These are phyloP conservation scores for Jaltomata sinuosa DNA, from an alignment of 257 asterid genomes.

Conservation along the genomic window DNA sequence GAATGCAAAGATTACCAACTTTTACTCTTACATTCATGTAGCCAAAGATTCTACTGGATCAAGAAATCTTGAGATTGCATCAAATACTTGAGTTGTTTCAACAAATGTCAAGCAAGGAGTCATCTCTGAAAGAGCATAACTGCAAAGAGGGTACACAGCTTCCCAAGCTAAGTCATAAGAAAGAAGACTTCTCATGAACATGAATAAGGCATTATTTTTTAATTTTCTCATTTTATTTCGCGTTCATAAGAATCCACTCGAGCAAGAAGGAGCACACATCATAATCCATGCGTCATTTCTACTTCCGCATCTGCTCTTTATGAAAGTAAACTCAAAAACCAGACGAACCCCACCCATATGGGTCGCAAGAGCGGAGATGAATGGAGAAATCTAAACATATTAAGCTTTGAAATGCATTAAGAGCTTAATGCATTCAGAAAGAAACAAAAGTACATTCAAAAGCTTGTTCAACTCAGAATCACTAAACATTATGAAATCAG, in stretches of 20 bases:
- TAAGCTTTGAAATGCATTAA: background rate
- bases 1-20: background rate
- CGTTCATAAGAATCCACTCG: background rate
- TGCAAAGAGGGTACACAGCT: background rate
- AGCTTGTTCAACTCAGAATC: background rate
- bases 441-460: background rate
- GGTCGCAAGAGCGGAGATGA: background rate
- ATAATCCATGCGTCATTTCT: background rate
- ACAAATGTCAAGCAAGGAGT: background rate
- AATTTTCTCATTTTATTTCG: background rate
- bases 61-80: background rate
- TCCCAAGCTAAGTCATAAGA: background rate
- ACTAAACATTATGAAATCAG: background rate
- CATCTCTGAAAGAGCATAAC: background rate
- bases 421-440: background rate
- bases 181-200: background rate
- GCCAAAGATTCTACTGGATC: background rate
- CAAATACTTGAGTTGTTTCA: background rate
- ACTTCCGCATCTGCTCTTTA: background rate
- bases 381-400: background rate
- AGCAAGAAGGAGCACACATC: background rate
- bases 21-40: background rate
- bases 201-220: background rate
- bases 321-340: background rate
- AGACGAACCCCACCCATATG: background rate